A percentile compares a stretch with the other conserved stretches of the same genome.
These are phyloP conservation scores for Skeletonema menzelii DNA, from an alignment of 108 stramenopile genomes.

Conservation along the genomic window DNA sequence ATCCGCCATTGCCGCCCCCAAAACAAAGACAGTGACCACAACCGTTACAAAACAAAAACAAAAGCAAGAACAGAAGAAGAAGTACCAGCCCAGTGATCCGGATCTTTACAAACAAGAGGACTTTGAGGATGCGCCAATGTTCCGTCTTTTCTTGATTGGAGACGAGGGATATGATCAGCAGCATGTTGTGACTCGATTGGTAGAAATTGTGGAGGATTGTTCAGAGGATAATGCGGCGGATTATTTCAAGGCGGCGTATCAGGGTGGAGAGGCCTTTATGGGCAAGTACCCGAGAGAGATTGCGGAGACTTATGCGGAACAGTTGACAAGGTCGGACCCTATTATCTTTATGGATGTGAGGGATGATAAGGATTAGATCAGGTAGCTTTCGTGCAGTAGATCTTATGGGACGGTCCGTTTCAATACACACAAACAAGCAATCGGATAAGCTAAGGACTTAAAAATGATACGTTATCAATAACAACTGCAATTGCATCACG, in stretches of 20 bases:
- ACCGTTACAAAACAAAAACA: conserved; percentile 54
- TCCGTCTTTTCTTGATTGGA: conserved; percentile 80
- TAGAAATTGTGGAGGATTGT: conserved; percentile 73
- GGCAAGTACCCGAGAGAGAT: conserved; percentile 84
- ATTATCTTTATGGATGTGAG: conserved; percentile 85
- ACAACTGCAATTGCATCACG: not conserved
- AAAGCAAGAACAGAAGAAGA: conserved; percentile 41
- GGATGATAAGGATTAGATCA: conserved; percentile 60
- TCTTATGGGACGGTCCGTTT: too few relatives aligned
- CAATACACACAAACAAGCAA: not conserved
- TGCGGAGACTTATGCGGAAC: conserved; percentile 85
- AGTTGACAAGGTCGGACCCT: conserved; percentile 82
- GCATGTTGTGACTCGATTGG: conserved; percentile 84
- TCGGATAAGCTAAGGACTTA: not conserved
- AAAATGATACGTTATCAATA: not conserved
- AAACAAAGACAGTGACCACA: conserved; percentile 49
- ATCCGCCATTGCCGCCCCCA: conserved; percentile 76
- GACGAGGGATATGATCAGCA: conserved; percentile 86
- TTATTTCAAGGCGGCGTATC: conserved; percentile 65
- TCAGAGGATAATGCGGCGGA: conserved; percentile 73
- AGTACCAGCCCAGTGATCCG: conserved; percentile 53
- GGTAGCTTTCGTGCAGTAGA: not conserved
- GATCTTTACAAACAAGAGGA: conserved; percentile 62
- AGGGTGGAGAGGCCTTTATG: conserved; percentile 73
- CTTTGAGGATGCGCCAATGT: conserved; percentile 92